phyloP scores from a whole-genome alignment of 768 basidiomycete genomes.

The Cystobasidiopsis lactophilus region DNA sequence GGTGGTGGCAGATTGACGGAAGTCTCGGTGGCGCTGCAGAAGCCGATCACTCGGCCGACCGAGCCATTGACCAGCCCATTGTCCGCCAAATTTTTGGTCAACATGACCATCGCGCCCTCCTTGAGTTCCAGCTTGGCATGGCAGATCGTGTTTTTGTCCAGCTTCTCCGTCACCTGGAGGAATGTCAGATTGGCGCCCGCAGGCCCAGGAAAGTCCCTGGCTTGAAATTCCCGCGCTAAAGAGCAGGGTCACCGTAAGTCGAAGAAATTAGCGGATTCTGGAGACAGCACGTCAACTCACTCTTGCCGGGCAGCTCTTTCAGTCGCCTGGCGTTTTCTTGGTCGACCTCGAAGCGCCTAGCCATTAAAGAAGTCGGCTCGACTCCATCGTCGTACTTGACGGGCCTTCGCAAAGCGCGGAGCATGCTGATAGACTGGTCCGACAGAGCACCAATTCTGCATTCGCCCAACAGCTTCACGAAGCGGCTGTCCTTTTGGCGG shows the following conservation, averaged over 20 bases:
- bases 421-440: conserved; percentile 39
- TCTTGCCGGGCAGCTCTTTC: not conserved
- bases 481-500: conserved; percentile 81
- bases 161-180: not conserved
- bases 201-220: too few relatives aligned
- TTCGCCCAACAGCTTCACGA: conserved; percentile 89
- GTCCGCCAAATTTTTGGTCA: conserved; percentile 58
- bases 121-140: conserved; percentile 38
- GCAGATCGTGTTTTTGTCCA: conserved; percentile 3
- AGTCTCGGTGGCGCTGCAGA: conserved; percentile 32
- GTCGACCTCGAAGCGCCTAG: not conserved
- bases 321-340: not conserved
- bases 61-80: conserved; percentile 82
- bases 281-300: too few relatives aligned
- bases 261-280: too few relatives aligned
- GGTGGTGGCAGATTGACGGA: too few relatives aligned
- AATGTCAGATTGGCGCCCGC: too few relatives aligned
- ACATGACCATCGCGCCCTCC: conserved; percentile 68
- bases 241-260: too few relatives aligned
- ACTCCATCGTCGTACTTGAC: conserved; percentile 59
- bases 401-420: conserved; percentile 42
- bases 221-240: too few relatives aligned
- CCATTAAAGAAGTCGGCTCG: not conserved
- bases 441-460: conserved; percentile 74
- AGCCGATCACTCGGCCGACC: conserved; percentile 62